A percentile compares a stretch with the other conserved stretches of the same genome.
Evolutionary conservation across 306 rosid species (phyloP).

Genomic region (Cicer judaicum): DNA sequence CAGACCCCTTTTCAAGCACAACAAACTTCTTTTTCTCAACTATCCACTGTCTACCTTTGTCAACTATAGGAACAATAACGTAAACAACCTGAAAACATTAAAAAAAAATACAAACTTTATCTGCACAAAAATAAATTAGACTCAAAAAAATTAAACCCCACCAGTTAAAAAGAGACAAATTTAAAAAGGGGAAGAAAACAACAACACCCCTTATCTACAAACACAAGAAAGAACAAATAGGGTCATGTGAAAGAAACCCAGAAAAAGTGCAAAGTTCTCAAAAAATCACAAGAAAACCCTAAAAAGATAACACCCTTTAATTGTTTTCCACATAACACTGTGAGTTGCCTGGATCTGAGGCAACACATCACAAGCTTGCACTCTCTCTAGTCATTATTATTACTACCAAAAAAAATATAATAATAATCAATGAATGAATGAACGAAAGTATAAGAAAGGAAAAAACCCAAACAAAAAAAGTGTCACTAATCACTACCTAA

Average conservation of each 20-base stretch:
- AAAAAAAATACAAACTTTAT: slow-evolving; percentile 48
- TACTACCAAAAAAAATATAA: slow-evolving; percentile 13
- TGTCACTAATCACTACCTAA: slow-evolving; percentile 65
- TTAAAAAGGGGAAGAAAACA: slow-evolving; percentile 41
- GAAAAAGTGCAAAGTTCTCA: slow-evolving; percentile 62
- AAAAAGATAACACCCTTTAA: slow-evolving; percentile 55
- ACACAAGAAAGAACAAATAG: slow-evolving; percentile 68
- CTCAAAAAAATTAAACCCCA: slow-evolving; percentile 44
- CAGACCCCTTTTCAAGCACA: slow-evolving; percentile 49
- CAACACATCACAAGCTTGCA: slow-evolving; percentile 60
- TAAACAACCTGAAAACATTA: slow-evolving; percentile 54
- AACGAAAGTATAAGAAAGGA: slow-evolving; percentile 41
- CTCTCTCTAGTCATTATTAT: slow-evolving; percentile 52
- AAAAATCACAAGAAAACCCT: slow-evolving; percentile 84
- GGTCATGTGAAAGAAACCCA: slow-evolving; percentile 77
- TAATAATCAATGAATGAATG: slow-evolving; percentile 41
- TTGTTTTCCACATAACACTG: slow-evolving; percentile 49
- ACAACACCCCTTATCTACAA: slow-evolving; percentile 60
- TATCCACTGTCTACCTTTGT: slow-evolving; percentile 54
- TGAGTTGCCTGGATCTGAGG: slow-evolving; percentile 95
- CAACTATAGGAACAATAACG: slow-evolving; percentile 52
- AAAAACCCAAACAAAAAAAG: slow-evolving; percentile 25
- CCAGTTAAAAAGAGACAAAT: slow-evolving; percentile 37
- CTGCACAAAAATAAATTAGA: slow-evolving; percentile 41
- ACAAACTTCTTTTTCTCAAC: slow-evolving; percentile 58